Percentiles rank a stretch among this genome's conserved stretches.
Conservation (phyloP, 2,329 filamentous ascomycete genomes). For the Aulographum hederae region DNA sequence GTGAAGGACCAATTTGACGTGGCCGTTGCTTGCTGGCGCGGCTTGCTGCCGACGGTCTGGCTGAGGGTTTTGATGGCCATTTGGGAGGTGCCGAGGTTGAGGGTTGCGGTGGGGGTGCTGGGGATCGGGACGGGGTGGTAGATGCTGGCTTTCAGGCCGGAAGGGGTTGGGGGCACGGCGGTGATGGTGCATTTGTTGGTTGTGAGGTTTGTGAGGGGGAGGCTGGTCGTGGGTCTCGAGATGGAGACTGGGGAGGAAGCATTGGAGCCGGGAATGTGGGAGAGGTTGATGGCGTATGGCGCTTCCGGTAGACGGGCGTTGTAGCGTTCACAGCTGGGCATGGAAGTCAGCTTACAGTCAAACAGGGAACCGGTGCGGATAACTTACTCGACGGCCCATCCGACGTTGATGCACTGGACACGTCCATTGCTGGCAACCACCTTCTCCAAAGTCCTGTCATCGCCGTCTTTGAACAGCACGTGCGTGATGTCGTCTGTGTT, state of each 20-base stretch:
- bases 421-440: slow-evolving; percentile 52
- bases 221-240: not conserved
- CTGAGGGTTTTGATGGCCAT: slow-evolving; percentile 4
- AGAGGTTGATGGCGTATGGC: not conserved
- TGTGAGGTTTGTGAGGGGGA: slow-evolving; percentile 1
- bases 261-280: slow-evolving; percentile 2
- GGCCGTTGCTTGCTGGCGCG: not conserved
- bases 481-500: slow-evolving; percentile 55
- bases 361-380: not conserved
- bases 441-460: slow-evolving; percentile 63
- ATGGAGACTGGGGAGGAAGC: not conserved
- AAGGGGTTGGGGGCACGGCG: slow-evolving; percentile 11
- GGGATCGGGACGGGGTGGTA: slow-evolving; percentile 5
- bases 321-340: slow-evolving; percentile 12
- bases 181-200: slow-evolving; percentile 8
- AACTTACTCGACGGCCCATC: slow-evolving; percentile 75
- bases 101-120: slow-evolving; percentile 1
- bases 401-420: slow-evolving; percentile 72
- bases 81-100: not conserved
- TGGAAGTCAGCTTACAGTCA: slow-evolving; percentile 5
- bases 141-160: slow-evolving; percentile 7
- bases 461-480: slow-evolving; percentile 78
- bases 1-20: slow-evolving; percentile 1
- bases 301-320: slow-evolving; percentile 13
- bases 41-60: not conserved